Base-by-base conservation (phyloP, 768 basidiomycete genomes). In the Guyanaporus albipodus region DNA sequence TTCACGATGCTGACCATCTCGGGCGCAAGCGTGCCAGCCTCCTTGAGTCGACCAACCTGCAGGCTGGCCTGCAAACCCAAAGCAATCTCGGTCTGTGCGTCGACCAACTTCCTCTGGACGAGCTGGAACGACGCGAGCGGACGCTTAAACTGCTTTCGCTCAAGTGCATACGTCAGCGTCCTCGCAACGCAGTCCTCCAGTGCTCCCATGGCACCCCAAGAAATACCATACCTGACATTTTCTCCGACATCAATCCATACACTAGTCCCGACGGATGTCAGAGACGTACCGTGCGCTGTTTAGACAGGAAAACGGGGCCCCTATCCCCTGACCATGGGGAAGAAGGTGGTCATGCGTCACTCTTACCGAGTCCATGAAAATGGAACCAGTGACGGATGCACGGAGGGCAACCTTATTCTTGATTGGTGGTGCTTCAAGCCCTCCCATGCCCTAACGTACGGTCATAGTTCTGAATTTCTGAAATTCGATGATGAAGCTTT, bases 1-100 rank as follows among this genome's bases (percentile, higher is more conserved):
- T 98, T 98, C 50, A 97, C 76, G 60, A 97, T 74, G 57, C 90
- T 93, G 53, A 98, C 76, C 93, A 97, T 97, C 66, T 97, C 93
- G 3, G 95, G 85, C 2, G 87, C 80, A 18, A 79, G 55, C 55
- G 70, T 75, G 45, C 85, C 79, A 50, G 70, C 61, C 44, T 97
- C 94, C 72, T 96, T 96, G 52, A 97, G 72, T 24, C 92, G 75
- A 2, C 94, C 94, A 4, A 87, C 85, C 61, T 88, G 88, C 24
- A 87, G 66, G 54, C 82, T 85, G 6, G 86, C 85, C 34, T 80
- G 75, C 21, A 91, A 70, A 6, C 93, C 91, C 11, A 94, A 72
- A 1, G 85, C 79, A 8, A 83, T 79, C 59, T 96, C 91, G 2
- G 85, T 89, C 53, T 92, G 86, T 11, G 95, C 93, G 54, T 97